Base-by-base conservation (phyloP, 441 rosid genomes). In the Kokia cookei region DNA sequence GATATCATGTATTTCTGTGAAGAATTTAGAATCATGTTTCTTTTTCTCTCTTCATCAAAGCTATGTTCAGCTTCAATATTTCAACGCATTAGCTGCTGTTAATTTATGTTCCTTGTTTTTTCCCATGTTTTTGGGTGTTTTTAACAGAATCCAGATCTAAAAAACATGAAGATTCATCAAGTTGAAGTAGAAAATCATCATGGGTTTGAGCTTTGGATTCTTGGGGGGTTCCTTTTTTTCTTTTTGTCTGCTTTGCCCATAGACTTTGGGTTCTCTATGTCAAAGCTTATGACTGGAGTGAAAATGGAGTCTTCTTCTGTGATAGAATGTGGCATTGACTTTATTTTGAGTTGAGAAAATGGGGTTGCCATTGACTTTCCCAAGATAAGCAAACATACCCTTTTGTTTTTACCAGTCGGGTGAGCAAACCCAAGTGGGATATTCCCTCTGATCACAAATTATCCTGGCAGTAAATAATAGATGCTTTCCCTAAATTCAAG, bases 1-100 rank as follows among this genome's bases (percentile, higher is more conserved):
- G 53, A 37, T 27, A 51, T 26, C 37, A 35, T 72, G 60, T 71
- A 71, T 72, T 54, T 68, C 54, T 22, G 73, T 74, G 51, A 77
- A 62, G 54, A 63, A 74, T 10, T 60, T 42, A 37, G 17, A 15
- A n/a, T 67, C 15, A 22, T 59, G 68, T 45, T 69, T 17, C 19
- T 67, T 5, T 27, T n/a, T 40, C 14, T 10, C 29, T 65, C 32
- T 10, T 65, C 69, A 42, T 40, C 29, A 64, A 43, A 43, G 69
- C 69, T 22, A 65, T 65, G 12, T 43, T 65, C 53, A 43, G 54
- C 70, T 65, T 43, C 69, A 37, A 7, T 37, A 43, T 65, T 22
- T 65, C 6, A 65, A 65, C 12, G 27, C 19, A 9, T 37, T 7
- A 63, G 47, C 11, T 40, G 19, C 50, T 17, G 15, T 64, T 19